Percentiles rank a stretch among this genome's conserved stretches.
phyloP scores from a whole-genome alignment of 2,329 filamentous ascomycete genomes.

The Tetracladium maxilliforme region DNA sequence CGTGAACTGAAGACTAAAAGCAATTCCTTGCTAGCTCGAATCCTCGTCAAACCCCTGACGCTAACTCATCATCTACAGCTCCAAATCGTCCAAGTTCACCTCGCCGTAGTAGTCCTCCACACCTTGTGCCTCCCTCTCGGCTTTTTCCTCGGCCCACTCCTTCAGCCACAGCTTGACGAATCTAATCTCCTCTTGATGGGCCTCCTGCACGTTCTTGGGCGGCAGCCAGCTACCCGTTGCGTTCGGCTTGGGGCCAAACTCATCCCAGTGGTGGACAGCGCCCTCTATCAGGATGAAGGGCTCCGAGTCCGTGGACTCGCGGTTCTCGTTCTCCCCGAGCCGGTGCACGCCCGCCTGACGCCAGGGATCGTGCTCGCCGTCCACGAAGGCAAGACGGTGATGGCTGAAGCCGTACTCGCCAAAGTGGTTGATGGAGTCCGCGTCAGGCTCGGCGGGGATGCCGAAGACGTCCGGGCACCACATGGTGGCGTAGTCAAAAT shows the following conservation, averaged over 20 bases:
- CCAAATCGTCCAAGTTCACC: too few relatives aligned
- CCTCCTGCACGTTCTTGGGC: slow-evolving; percentile 38
- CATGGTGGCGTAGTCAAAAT: slow-evolving; percentile 43
- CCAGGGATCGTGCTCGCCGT: slow-evolving; percentile 73
- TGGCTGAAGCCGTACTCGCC: slow-evolving; percentile 56
- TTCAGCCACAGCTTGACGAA: slow-evolving; percentile 56
- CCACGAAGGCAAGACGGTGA: slow-evolving; percentile 61
- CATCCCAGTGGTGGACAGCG: slow-evolving; percentile 72
- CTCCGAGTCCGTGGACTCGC: slow-evolving; percentile 45
- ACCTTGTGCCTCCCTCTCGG: too few relatives aligned
- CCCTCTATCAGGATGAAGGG: slow-evolving; percentile 59
- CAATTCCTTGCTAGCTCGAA: too few relatives aligned
- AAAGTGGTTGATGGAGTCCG: slow-evolving; percentile 58
- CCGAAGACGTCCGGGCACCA: slow-evolving; percentile 58
- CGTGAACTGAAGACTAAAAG: too few relatives aligned
- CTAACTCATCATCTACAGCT: too few relatives aligned
- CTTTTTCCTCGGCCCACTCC: too few relatives aligned
- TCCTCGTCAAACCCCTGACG: too few relatives aligned
- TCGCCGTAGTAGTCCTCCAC: too few relatives aligned
- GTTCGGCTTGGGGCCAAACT: slow-evolving; percentile 50
- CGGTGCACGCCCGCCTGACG: slow-evolving; percentile 58
- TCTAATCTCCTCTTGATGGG: slow-evolving; percentile 39
- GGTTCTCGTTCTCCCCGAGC: slow-evolving; percentile 28
- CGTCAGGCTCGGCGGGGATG: slow-evolving; percentile 46
- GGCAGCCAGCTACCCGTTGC: slow-evolving; percentile 41